phyloP scores from a whole-genome alignment of 2,329 filamentous ascomycete species.

The Cladorrhinum sp. region DNA sequence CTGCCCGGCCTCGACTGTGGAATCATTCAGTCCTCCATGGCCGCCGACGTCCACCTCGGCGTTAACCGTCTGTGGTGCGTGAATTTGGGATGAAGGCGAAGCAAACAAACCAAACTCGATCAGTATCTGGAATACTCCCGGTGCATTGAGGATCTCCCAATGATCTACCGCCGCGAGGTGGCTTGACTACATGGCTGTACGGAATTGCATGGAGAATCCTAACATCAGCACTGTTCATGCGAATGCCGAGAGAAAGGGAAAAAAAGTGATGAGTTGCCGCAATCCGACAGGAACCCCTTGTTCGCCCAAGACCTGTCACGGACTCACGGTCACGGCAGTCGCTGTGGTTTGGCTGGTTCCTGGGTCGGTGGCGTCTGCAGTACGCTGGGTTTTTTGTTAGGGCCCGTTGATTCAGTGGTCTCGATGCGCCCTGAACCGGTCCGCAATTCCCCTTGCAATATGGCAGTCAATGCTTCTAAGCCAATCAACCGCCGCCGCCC shows the following conservation, averaged over 20 bases:
- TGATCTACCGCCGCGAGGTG: slow-evolving; percentile 18
- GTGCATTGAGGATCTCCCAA: slow-evolving; percentile 23
- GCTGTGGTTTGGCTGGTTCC: neutral
- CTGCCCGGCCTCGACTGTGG: neutral
- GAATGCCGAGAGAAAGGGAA: neutral
- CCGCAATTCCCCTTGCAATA: slow-evolving; percentile 11
- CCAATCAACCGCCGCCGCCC: slow-evolving; percentile 12
- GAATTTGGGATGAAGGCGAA: neutral
- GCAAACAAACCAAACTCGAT: neutral
- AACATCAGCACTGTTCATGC: slow-evolving; percentile 1
- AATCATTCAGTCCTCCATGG: too few species aligned
- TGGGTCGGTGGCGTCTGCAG: neutral
- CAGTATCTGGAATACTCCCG: slow-evolving; percentile 1
- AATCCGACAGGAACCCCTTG: neutral
- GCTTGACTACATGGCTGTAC: neutral
- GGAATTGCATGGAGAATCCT: slow-evolving; percentile 4
- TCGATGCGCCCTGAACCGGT: neutral
- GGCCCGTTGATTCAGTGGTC: neutral
- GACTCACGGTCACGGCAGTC: neutral
- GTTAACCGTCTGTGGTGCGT: too few species aligned
- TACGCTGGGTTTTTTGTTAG: neutral
- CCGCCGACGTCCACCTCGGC: too few species aligned
- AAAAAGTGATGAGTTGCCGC: neutral
- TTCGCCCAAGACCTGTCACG: neutral
- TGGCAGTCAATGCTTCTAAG: neutral